A percentile compares a stretch with the other conserved stretches of the same genome.
phyloP scores from a whole-genome alignment of 768 basidiomycete genomes.

The Psilocybe tampanensis region DNA sequence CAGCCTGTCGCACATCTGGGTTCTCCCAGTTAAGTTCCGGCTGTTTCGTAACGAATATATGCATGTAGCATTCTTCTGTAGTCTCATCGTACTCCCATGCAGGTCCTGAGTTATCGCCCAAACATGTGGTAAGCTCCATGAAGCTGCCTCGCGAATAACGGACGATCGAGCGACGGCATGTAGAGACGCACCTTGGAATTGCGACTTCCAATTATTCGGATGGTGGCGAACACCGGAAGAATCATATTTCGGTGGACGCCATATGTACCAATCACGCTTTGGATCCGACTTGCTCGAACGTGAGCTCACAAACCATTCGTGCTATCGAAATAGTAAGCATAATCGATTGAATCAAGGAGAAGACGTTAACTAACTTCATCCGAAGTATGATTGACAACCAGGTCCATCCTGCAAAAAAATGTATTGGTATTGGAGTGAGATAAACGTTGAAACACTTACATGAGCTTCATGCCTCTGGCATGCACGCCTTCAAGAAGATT shows the following conservation, averaged over 20 bases:
- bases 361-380: slow-evolving; percentile 51
- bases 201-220: slow-evolving; percentile 76
- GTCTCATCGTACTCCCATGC: slow-evolving; percentile 71
- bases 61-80: slow-evolving; percentile 74
- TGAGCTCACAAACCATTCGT: slow-evolving; percentile 71
- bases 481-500: slow-evolving; percentile 54
- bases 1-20: slow-evolving; percentile 54
- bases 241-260: slow-evolving; percentile 62
- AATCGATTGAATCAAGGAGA: background rate
- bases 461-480: slow-evolving; percentile 67
- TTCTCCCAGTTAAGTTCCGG: slow-evolving; percentile 84
- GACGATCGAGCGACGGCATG: background rate
- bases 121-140: background rate
- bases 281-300: slow-evolving; percentile 50
- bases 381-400: slow-evolving; percentile 77
- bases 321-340: slow-evolving; percentile 38
- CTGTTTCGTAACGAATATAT: slow-evolving; percentile 66
- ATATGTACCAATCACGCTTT: slow-evolving; percentile 79
- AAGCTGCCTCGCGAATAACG: no score
- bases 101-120: slow-evolving; percentile 50
- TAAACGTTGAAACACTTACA: slow-evolving; percentile 42
- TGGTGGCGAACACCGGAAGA: slow-evolving; percentile 54
- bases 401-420: slow-evolving; percentile 57
- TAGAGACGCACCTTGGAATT: slow-evolving; percentile 54
- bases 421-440: background rate